Evolutionary conservation across 768 basidiomycete genomes (phyloP), one percentile per base, ranked within the genome.

Genomic region (Rhodotorula sphaerocarpa): DNA sequence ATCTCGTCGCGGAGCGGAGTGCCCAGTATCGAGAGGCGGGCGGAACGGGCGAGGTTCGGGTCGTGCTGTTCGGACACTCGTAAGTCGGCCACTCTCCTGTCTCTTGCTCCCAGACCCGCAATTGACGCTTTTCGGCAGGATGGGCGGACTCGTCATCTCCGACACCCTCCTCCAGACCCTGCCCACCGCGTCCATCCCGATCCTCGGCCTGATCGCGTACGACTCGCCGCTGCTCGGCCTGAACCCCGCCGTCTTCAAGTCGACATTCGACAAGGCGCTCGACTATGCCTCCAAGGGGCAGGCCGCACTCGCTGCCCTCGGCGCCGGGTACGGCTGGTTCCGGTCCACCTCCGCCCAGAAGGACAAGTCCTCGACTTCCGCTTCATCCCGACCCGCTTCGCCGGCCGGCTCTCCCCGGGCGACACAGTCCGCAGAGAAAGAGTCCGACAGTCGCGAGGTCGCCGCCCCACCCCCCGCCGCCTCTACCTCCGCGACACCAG

Each of bases 81-180:
- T 65, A 28, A 39, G 67, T 44, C 39, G 11, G 20, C 33, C 7
- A 14, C 18, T 2, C 43, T 31, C 18, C 18, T n/a, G 10, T n/a
- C n/a, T 39, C n/a, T 23, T 11, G 21, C 30, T 20, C 5, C 25
- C n/a, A 3, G 20, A 15, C 30, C 1, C 44, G 1, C 12, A 23
- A 3, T 11, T 25, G 3, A 16, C 54, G 20, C 30, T n/a, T 2
- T 4, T 30, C 21, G 27, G 15, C 51, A 69, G 63, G 7, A 69
- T 65, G 68, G 68, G 68, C 23, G 68, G 68, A 11, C 58, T 69
- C 33, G 68, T 69, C 31, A 69, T 66, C 34, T 50, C 61, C 25
- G 68, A 69, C 45, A 15, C 44, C 16, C 59, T 65, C 39, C 54
- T 61, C 30, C 36, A 56, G 30, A 69, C 60, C 18, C 51, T 68